Conservation (phyloP, 331 rosid genomes). For the Dryas integrifolia region DNA sequence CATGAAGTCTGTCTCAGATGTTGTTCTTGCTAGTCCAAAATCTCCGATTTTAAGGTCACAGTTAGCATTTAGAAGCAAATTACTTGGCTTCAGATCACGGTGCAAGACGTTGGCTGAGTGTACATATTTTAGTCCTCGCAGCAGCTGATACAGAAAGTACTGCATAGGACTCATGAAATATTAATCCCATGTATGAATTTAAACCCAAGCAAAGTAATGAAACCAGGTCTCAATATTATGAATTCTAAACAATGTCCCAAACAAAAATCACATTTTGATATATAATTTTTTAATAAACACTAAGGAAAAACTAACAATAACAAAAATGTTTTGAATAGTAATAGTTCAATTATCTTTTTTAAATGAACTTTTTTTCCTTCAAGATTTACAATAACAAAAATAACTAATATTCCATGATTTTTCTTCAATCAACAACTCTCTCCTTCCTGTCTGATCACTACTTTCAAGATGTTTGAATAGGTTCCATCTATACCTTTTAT, state of each 20-base stretch:
- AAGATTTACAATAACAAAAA: neutral
- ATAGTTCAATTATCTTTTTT: neutral
- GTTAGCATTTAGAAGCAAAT: slow-evolving; percentile 76
- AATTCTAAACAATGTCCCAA: slow-evolving; percentile 15
- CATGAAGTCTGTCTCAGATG: slow-evolving; percentile 93
- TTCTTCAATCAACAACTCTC: slow-evolving; percentile 4
- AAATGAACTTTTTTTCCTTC: neutral
- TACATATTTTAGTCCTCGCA: slow-evolving; percentile 91
- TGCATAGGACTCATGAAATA: slow-evolving; percentile 42
- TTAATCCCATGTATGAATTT: slow-evolving; percentile 19
- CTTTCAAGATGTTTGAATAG: neutral
- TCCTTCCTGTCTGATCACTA: neutral
- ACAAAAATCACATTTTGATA: neutral
- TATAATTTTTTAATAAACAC: neutral
- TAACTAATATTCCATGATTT: neutral
- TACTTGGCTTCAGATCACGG: slow-evolving; percentile 98
- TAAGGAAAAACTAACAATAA: neutral
- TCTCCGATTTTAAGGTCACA: slow-evolving; percentile 94
- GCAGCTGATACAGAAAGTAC: slow-evolving; percentile 87
- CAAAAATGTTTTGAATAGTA: neutral
- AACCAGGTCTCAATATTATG: neutral
- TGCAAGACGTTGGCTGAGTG: slow-evolving; percentile 90
- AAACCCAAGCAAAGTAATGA: slow-evolving; percentile 26
- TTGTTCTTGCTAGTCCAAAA: slow-evolving; percentile 93
- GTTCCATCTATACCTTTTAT: neutral